Evolutionary conservation across 441 rosid genomes (phyloP), one percentile per base, ranked within the genome.

Genomic region (Omphalea diandra): DNA sequence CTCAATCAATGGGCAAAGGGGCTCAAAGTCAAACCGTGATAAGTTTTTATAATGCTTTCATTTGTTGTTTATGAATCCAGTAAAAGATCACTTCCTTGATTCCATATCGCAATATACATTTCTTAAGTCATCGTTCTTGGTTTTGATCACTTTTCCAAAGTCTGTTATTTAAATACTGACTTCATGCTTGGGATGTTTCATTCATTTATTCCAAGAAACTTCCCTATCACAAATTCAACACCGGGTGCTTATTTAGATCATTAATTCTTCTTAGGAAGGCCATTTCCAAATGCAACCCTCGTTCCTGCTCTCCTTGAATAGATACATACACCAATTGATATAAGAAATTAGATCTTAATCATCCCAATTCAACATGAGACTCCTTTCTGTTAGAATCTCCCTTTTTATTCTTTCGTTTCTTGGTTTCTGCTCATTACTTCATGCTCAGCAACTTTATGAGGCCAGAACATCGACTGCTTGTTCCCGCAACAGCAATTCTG

Each of bases 371-470:
- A 73, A 11, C n/a, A 80, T 85, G 87, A 64, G 27, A 71, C 70
- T 70, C 33, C 26, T 53, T 53, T 65, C 49, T 61, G 40, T 9
- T 7, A n/a, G n/a, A n/a, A 20, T 76, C 73, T 71, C 43, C 66
- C 35, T 74, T 54, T 33, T 59, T 15, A 10, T 41, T 18, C 43
- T 68, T 69, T 53, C 22, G 38, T 0, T 75, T 4, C 33, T 73
- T 7, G 58, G 67, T 55, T 70, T 61, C 66, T 47, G 26, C 61
- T 61, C 77, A 67, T 68, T 72, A 38, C 53, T 82, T 74, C 73
- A 70, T 17, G 86, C 90, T 12, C 98, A 93, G 77, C 95, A 93
- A 54, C 90, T 86, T 41, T 90, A 93, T 7, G 85, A 69, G 10
- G 95, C 85, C 7, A 44, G 0, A 62, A 73, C 83, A 14, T 81